These are phyloP conservation scores for Auriscalpium orientale DNA, from an alignment of 768 basidiomycete species.

Conservation along the genomic window DNA sequence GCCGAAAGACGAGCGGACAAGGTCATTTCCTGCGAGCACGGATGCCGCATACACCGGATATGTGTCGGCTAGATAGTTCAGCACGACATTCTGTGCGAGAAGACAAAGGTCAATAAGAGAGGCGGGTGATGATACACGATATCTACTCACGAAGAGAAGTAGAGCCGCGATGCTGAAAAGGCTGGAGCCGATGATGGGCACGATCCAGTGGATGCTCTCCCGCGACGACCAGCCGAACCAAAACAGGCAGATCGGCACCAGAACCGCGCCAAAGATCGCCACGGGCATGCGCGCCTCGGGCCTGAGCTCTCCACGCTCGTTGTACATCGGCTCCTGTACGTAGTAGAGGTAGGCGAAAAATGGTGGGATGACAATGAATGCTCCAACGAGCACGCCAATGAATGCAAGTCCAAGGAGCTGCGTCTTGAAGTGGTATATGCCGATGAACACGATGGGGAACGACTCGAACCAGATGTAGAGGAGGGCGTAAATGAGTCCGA, in stretches of 20 bases:
- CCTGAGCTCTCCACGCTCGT: neutral
- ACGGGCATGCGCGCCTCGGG: slow-evolving; percentile 25
- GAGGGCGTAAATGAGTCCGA: slow-evolving; percentile 24
- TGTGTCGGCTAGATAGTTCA: slow-evolving; percentile 23
- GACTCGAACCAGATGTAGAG: slow-evolving; percentile 26
- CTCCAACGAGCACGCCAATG: slow-evolving; percentile 7
- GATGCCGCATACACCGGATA: slow-evolving; percentile 23
- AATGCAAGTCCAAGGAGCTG: slow-evolving; percentile 23
- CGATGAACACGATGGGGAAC: slow-evolving; percentile 19
- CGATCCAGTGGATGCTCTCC: slow-evolving; percentile 25
- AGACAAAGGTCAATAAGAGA: neutral
- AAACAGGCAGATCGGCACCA: slow-evolving; percentile 26
- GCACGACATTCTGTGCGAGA: slow-evolving; percentile 5
- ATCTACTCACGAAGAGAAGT: slow-evolving; percentile 21
- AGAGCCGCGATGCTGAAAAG: slow-evolving; percentile 24
- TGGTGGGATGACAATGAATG: neutral
- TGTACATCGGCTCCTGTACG: neutral
- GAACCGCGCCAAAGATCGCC: slow-evolving; percentile 23
- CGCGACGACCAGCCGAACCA: slow-evolving; percentile 25
- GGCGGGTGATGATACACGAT: slow-evolving; percentile 20
- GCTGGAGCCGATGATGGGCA: slow-evolving; percentile 23
- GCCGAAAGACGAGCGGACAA: slow-evolving; percentile 20
- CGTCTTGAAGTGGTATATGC: slow-evolving; percentile 24
- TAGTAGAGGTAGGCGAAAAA: neutral
- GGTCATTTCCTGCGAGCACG: slow-evolving; percentile 26